Percentiles rank a stretch among this genome's conserved stretches.
phyloP scores from a whole-genome alignment of 2,329 filamentous ascomycete species.

The Penicillium vulpinum region DNA sequence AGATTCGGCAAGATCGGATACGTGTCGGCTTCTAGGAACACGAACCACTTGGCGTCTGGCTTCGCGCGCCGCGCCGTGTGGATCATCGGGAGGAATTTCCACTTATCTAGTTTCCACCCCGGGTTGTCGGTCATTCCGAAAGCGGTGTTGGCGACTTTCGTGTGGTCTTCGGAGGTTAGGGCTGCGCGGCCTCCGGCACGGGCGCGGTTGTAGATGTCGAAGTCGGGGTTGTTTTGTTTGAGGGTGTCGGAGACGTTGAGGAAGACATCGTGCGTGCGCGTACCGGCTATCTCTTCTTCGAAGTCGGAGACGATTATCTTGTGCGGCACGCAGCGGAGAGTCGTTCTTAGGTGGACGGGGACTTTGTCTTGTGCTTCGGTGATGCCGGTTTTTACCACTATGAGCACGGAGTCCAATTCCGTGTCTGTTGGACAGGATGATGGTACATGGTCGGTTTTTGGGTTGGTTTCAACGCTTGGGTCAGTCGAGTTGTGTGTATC shows the following conservation, averaged over 20 bases:
- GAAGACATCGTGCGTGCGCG: constrained; percentile 53
- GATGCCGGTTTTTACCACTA: constrained; percentile 60
- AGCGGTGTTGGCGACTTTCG: constrained; percentile 32
- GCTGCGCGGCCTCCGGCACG: constrained; percentile 40
- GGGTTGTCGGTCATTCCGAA: constrained; percentile 41
- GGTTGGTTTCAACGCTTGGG: constrained; percentile 1
- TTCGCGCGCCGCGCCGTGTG: constrained; percentile 45
- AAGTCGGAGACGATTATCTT: constrained; percentile 61
- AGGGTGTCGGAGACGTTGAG: constrained; percentile 37
- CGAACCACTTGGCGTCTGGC: constrained; percentile 56
- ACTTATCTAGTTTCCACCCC: constrained; percentile 54
- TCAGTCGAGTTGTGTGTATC: neutral
- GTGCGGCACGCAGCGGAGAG: constrained; percentile 56
- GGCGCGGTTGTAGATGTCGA: constrained; percentile 43
- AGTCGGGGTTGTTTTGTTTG: constrained; percentile 16
- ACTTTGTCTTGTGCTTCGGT: constrained; percentile 58
- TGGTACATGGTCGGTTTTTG: constrained; percentile 4
- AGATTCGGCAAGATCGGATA: constrained; percentile 55
- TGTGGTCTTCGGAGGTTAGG: constrained; percentile 28
- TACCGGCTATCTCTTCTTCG: constrained; percentile 52
- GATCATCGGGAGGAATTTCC: constrained; percentile 58
- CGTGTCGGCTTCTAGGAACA: constrained; percentile 59
- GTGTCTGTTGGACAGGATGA: constrained; percentile 35
- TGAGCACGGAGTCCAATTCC: constrained; percentile 54
- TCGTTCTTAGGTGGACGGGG: constrained; percentile 55